These are phyloP conservation scores for Magnusiomyces suaveolens DNA, from an alignment of 1,139 yeast species.

Conservation along the genomic window DNA sequence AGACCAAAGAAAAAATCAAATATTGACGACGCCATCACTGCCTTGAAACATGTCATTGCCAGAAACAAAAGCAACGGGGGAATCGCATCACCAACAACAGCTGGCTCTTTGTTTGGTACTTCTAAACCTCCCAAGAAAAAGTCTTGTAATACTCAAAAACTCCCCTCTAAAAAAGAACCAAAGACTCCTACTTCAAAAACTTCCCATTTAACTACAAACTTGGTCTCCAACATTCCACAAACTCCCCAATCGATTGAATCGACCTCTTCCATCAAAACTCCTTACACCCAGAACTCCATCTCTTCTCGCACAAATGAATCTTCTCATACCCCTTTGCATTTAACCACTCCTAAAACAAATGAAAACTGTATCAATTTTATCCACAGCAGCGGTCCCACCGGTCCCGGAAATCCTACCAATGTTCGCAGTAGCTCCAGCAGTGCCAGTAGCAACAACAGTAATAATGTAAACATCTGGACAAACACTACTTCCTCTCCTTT, in stretches of 20 bases:
- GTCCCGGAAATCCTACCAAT: too few species aligned
- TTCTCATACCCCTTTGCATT: not conserved
- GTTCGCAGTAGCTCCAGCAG: not conserved
- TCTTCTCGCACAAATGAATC: not conserved
- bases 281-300: not conserved
- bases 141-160: not conserved
- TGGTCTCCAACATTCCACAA: not conserved
- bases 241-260: not conserved
- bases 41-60: slow-evolving; percentile 10
- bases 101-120: slow-evolving; percentile 24
- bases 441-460: not conserved
- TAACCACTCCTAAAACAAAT: not conserved
- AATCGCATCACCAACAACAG: not conserved
- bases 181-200: not conserved
- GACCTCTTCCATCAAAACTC: not conserved
- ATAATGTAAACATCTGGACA: not conserved
- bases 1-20: not conserved
- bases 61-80: slow-evolving; percentile 4
- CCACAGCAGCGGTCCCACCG: too few species aligned
- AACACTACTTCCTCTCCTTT: not conserved
- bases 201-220: not conserved
- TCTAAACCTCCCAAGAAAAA: slow-evolving; percentile 46
- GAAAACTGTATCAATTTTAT: not conserved
- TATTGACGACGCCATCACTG: slow-evolving; percentile 12
- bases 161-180: not conserved